Base-by-base conservation (phyloP, 495 filamentous ascomycete genomes). In the Amniculicola lignicola region DNA sequence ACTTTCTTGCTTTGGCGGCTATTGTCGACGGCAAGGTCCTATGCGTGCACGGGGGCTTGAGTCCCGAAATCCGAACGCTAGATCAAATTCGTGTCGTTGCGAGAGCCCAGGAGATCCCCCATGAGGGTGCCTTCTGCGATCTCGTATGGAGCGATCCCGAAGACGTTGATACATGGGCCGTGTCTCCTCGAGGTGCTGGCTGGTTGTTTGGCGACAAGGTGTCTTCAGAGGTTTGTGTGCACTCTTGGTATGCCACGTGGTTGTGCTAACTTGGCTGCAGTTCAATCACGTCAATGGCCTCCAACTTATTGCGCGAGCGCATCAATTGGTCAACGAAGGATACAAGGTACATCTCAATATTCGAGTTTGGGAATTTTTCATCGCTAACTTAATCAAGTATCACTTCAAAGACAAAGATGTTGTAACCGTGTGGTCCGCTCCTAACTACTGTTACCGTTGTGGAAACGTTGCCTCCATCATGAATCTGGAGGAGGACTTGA, bases 181-280 rank as follows among this genome's bases (percentile, higher is more conserved):
- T 98, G 40, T 93, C 87, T 58, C 93, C 93, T 0, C 78, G 93
- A 68, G 93, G 93, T 52, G 93, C 93, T 36, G 93, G 93, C 9
- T 98, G 93, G 93, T 75, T 98, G 4, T 98, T 98, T 67, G 93
- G 93, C 16, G 89, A 96, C 64, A 95, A 96, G 72, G 91, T 98
- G 4, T 88, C 90, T 2, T 91, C 86, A n/a, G 93, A 97, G 63
- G 71, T 76, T 41, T 33, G 66, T 49, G 11, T 27, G 7, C 40
- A 11, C 22, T 27, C 23, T 14, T n/a, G 35, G 11, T 14, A 22
- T 28, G 21, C 23, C 33, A 6, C n/a, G 2, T 27, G 25, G 19
- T 7, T 12, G 16, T 9, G 3, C 31, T 54, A 50, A 58, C 24
- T 27, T 23, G 11, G 22, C 16, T 37, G 11, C 57, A 75, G 75